A percentile compares a stretch with the other conserved stretches of the same genome.
Evolutionary conservation across 257 asterid genomes (phyloP).

Genomic region (Scutellaria barbata): DNA sequence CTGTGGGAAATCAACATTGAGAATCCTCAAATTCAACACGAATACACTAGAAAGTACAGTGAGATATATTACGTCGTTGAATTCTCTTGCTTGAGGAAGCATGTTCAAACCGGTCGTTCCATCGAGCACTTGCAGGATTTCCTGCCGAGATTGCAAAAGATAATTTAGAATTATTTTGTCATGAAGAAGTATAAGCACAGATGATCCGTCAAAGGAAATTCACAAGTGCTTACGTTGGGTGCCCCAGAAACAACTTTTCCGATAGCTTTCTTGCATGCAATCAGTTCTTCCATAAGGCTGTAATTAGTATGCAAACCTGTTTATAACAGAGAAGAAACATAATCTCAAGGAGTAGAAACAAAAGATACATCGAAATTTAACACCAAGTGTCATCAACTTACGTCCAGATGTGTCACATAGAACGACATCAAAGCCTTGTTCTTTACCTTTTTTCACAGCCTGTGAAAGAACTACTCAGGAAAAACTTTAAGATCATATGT

Average conservation of each 20-base stretch:
- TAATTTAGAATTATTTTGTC: neutral
- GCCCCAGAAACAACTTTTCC: constrained; percentile 81
- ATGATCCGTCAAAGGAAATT: neutral
- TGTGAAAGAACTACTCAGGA: constrained; percentile 91
- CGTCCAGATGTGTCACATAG: constrained; percentile 98
- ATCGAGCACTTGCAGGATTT: constrained; percentile 85
- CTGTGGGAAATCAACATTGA: constrained; percentile 42
- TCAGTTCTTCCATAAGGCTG: constrained; percentile 95
- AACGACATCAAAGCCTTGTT: constrained; percentile 75
- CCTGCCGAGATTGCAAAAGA: constrained; percentile 51
- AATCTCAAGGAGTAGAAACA: neutral
- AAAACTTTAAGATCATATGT: constrained; percentile 61
- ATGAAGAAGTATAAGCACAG: neutral
- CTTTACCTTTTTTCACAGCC: constrained; percentile 91
- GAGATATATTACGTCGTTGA: no score
- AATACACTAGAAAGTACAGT: no score
- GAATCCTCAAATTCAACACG: neutral
- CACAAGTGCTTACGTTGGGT: constrained; percentile 70
- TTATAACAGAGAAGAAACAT: constrained; percentile 23
- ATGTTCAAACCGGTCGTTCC: constrained; percentile 97
- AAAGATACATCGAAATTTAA: constrained; percentile 5
- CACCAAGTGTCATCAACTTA: constrained; percentile 45
- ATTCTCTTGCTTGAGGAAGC: constrained; percentile 99
- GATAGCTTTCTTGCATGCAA: constrained; percentile 82
- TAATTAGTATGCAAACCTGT: constrained; percentile 94